These are phyloP conservation scores for Fusarium sp. DNA, from an alignment of 2,329 filamentous ascomycete genomes.

Conservation along the genomic window DNA sequence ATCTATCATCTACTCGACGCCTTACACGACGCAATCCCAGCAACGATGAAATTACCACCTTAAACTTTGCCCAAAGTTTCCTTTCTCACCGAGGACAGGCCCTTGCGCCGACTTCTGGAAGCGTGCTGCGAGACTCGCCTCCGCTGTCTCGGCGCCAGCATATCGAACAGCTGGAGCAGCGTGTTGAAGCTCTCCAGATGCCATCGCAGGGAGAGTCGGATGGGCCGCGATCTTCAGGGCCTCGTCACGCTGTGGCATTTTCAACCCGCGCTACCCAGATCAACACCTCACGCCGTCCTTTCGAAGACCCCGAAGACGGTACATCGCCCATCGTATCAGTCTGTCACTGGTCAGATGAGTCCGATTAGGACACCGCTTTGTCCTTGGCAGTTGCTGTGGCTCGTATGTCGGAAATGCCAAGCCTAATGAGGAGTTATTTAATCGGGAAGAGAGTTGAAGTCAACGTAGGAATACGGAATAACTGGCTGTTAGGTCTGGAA, in stretches of 20 bases:
- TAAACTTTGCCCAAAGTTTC: not conserved
- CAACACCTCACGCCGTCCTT: too few relatives aligned
- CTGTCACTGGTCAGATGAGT: not conserved
- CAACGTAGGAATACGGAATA: fast-evolving
- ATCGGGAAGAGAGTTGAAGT: fast-evolving
- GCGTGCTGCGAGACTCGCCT: too few relatives aligned
- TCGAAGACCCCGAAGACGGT: not conserved
- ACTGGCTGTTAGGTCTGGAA: not conserved
- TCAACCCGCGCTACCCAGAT: not conserved
- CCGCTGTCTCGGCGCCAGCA: fast-evolving
- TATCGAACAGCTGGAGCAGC: not conserved
- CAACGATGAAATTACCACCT: not conserved
- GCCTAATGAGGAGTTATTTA: fast-evolving
- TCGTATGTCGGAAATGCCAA: fast-evolving
- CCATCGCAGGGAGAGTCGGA: fast-evolving
- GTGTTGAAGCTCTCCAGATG: not conserved
- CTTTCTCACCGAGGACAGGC: not conserved
- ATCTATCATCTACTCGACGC: not conserved
- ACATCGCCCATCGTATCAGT: fast-evolving
- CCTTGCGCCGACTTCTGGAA: not conserved
- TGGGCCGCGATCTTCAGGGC: fast-evolving
- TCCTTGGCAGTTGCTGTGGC: fast-evolving
- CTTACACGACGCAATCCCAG: not conserved
- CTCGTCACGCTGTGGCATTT: fast-evolving
- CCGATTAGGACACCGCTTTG: fast-evolving